Percentiles rank a stretch among this genome's conserved stretches.
These are phyloP conservation scores for Entomortierella beljakovae DNA, from an alignment of 192 early-diverging fungal species.

Conservation along the genomic window DNA sequence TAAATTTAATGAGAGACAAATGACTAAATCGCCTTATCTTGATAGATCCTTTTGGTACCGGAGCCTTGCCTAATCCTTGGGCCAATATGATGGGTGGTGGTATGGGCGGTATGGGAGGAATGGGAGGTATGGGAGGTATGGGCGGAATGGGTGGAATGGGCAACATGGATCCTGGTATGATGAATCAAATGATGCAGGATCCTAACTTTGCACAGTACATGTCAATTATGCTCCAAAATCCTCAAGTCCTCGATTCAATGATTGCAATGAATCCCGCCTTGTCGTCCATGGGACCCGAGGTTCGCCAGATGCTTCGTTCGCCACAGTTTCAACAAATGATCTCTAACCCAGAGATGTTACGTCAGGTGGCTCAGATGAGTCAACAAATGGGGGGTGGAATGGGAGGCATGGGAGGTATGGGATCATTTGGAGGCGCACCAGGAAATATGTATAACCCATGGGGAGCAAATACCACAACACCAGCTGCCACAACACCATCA, in stretches of 20 bases:
- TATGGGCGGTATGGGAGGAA: slow-evolving; percentile 54
- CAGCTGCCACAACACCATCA: slow-evolving; percentile 43
- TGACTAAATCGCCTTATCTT: not conserved
- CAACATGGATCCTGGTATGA: slow-evolving; percentile 72
- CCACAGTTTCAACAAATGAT: slow-evolving; percentile 86
- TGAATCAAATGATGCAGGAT: slow-evolving; percentile 84
- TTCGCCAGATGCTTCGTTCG: slow-evolving; percentile 86
- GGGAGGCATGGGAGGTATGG: slow-evolving; percentile 30
- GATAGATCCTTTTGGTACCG: slow-evolving; percentile 45
- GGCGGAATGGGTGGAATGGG: slow-evolving; percentile 73
- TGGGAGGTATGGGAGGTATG: slow-evolving; percentile 67
- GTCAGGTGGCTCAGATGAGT: slow-evolving; percentile 77
- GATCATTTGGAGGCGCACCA: slow-evolving; percentile 26
- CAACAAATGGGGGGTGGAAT: slow-evolving; percentile 52
- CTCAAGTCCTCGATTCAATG: slow-evolving; percentile 87
- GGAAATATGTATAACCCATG: slow-evolving; percentile 42
- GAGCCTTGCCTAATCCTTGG: slow-evolving; percentile 50
- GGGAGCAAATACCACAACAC: slow-evolving; percentile 51
- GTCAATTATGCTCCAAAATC: slow-evolving; percentile 84
- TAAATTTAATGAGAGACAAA: too few species aligned
- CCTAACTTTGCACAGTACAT: slow-evolving; percentile 88
- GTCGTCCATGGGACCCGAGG: slow-evolving; percentile 84
- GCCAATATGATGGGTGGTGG: slow-evolving; percentile 56
- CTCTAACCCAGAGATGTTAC: slow-evolving; percentile 85
- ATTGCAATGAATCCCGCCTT: slow-evolving; percentile 86